These are phyloP conservation scores for Aspergillus sp. DNA, from an alignment of 2,329 filamentous ascomycete genomes.

Conservation along the genomic window DNA sequence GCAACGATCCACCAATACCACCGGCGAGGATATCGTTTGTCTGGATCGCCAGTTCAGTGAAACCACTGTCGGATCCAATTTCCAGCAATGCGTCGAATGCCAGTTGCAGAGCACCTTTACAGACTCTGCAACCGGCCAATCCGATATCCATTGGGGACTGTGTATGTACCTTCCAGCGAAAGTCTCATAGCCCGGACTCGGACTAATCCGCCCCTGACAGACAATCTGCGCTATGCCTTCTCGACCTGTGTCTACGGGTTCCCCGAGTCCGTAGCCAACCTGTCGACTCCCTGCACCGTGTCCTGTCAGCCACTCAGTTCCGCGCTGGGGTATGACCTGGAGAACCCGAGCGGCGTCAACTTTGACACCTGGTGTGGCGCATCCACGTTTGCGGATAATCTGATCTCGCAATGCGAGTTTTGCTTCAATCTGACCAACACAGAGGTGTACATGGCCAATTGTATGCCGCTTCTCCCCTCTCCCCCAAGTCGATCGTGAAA, in stretches of 20 bases:
- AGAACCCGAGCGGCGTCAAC: conserved; percentile 26
- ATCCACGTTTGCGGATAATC: conserved; percentile 39
- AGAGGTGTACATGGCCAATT: conserved; percentile 44
- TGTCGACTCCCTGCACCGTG: conserved; percentile 46
- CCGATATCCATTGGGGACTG: conserved; percentile 47
- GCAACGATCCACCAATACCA: conserved; percentile 34
- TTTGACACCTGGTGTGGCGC: conserved; percentile 39
- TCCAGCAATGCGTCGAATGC: conserved; percentile 43
- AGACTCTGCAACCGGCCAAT: conserved; percentile 32
- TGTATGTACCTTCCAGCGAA: conserved; percentile 34
- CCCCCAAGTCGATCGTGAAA: conserved; percentile 4
- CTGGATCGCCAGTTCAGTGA: conserved; percentile 36
- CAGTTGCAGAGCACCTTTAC: conserved; percentile 40
- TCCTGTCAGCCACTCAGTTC: conserved; percentile 36
- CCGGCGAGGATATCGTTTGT: conserved; percentile 42
- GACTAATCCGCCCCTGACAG: conserved; percentile 24
- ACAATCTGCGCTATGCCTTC: conserved; percentile 47
- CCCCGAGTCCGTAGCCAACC: conserved; percentile 34
- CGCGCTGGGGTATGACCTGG: conserved; percentile 32
- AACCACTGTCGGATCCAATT: conserved; percentile 34
- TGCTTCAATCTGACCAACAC: conserved; percentile 45
- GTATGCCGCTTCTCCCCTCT: conserved; percentile 30
- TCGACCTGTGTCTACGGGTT: conserved; percentile 44
- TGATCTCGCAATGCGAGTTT: conserved; percentile 40
- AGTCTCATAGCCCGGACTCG: background rate